Conservation (phyloP, 2,329 filamentous ascomycete genomes). For the Trichoderma hamatum region DNA sequence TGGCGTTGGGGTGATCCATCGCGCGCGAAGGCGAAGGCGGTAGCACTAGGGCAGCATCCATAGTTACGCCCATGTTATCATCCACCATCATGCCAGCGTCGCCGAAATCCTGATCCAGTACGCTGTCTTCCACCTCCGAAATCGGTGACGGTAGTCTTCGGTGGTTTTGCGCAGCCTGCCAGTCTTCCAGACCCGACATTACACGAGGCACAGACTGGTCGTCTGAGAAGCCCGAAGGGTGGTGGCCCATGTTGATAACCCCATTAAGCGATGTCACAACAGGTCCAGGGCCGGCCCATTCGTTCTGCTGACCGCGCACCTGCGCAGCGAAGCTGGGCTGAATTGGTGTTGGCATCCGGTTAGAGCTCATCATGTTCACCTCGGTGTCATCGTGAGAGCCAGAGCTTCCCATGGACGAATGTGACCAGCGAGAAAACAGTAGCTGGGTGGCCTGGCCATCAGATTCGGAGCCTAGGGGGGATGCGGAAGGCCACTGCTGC, state of each 20-base stretch:
- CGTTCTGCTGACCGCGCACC: conserved; percentile 56
- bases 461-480: conserved; percentile 45
- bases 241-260: conserved; percentile 45
- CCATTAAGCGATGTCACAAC: conserved; percentile 42
- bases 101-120: conserved; percentile 43
- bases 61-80: conserved; percentile 39
- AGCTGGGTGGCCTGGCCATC: conserved; percentile 42
- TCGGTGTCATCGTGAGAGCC: conserved; percentile 43
- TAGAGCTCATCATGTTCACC: conserved; percentile 56
- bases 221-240: conserved; percentile 45
- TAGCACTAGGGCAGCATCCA: conserved; percentile 28
- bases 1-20: conserved; percentile 46
- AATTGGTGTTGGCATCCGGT: conserved; percentile 62
- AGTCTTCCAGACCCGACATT: conserved; percentile 50
- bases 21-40: conserved; percentile 39
- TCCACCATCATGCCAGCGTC: conserved; percentile 40
- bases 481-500: conserved; percentile 37
- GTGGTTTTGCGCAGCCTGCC: conserved; percentile 57
- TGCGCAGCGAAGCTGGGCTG: conserved; percentile 60
- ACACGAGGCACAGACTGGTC: conserved; percentile 54
- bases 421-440: conserved; percentile 41
- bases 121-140: conserved; percentile 57
- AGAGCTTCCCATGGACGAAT: conserved; percentile 31
- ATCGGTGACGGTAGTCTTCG: conserved; percentile 62
- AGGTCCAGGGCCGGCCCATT: conserved; percentile 41